Evolutionary conservation across 176 grass and related monocot species (phyloP), one percentile per base, ranked within the genome.

Genomic region (Tillandsia leiboldiana): DNA sequence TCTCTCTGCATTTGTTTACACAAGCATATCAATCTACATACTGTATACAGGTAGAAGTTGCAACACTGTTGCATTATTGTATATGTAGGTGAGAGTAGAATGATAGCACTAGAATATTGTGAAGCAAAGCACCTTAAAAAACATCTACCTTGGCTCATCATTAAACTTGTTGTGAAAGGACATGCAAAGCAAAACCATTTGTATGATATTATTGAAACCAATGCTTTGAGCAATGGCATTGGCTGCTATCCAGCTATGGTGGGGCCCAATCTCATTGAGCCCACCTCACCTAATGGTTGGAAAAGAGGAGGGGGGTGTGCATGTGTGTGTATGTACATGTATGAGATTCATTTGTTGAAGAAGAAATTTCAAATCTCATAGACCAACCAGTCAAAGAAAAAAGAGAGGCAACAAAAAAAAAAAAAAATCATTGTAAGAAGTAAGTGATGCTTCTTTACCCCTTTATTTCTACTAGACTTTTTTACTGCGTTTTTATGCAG

Each of bases 401-500:
- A 9, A 33, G 27, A 15, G 33, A 48, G 33, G 14, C 17, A 67
- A 67, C 15, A 49, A 67, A 66, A 67, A 33, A 49, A 67, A 65
- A 47, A 47, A 66, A 66, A 66, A n/a, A 47, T 33, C 33, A 47
- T 67, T 13, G 48, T 9, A 67, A 15, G 65, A 67, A 48, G 65
- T 12, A 67, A 49, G 17, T 49, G 65, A 67, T 67, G 65, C 65
- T 67, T 9, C 15, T 33, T 67, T 67, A 26, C 65, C 33, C 48
- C 65, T 49, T 42, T 42, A 42, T 42, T 67, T 67, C 65, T 42
- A 67, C 65, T 49, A 67, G 3, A 67, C 65, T 67, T 67, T 42
- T 67, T 67, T 33, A 49, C 65, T 67, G n/a, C 9, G 29, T 15
- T 67, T 28, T 67, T 14, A 18, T 18, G 33, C 33, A 42, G 33